Evolutionary conservation across 1,284 basidiomycete species (phyloP).

Genomic region (Boletus mariae): DNA sequence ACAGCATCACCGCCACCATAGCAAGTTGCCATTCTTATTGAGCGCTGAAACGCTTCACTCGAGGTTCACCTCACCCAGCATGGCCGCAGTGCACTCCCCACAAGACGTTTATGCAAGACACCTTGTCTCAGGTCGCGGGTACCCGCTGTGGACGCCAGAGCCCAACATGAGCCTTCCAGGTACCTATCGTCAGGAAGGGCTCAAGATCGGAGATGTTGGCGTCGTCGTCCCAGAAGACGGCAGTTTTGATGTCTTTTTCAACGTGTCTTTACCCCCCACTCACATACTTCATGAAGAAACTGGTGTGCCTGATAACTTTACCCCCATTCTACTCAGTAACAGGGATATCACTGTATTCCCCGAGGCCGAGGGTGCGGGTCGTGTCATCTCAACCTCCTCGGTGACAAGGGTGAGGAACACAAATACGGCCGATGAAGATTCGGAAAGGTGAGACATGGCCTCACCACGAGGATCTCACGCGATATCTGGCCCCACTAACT

Average conservation of each 20-base stretch:
- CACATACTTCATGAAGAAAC: constrained; percentile 3
- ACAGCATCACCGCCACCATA: neutral
- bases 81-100: constrained; percentile 2
- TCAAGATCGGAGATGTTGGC: constrained; percentile 29
- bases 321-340: neutral
- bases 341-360: constrained; percentile 8
- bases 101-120: constrained; percentile 10
- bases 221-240: constrained; percentile 15
- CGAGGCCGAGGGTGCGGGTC: constrained; percentile 12
- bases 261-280: constrained; percentile 19
- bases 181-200: constrained; percentile 17
- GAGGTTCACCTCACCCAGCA: neutral
- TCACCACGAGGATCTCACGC: neutral
- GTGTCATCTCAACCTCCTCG: constrained; percentile 13
- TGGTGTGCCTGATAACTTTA: constrained; percentile 13
- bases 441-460: constrained; percentile 5
- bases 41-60: neutral
- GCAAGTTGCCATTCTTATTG: neutral
- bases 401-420: constrained; percentile 1
- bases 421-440: neutral
- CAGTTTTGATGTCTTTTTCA: constrained; percentile 29
- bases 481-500: neutral
- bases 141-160: constrained; percentile 24
- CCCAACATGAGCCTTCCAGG: constrained; percentile 15
- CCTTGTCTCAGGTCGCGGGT: constrained; percentile 1